Percentiles rank a stretch among this genome's conserved stretches.
Evolutionary conservation across 768 basidiomycete genomes (phyloP).

Genomic region (Leccinum variicolor): DNA sequence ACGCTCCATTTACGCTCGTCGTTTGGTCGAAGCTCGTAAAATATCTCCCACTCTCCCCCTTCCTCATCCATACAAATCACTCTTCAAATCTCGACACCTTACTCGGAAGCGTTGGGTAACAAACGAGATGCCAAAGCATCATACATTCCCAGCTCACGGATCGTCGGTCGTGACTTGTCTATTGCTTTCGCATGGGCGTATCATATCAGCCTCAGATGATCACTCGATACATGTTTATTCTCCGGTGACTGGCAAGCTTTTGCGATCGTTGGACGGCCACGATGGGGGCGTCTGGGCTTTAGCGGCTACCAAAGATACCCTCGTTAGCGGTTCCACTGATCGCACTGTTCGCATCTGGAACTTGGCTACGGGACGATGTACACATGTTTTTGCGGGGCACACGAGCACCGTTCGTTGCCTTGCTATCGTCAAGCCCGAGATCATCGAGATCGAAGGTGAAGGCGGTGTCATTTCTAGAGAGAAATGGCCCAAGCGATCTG

Average conservation of each 20-base stretch:
- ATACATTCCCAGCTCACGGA: constrained; percentile 86
- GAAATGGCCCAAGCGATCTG: constrained; percentile 67
- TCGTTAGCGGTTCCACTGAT: constrained; percentile 92
- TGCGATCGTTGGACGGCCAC: constrained; percentile 80
- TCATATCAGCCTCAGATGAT: constrained; percentile 97
- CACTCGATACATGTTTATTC: constrained; percentile 95
- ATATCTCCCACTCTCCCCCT: constrained; percentile 55
- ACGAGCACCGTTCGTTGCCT: constrained; percentile 95
- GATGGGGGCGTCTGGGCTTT: constrained; percentile 97
- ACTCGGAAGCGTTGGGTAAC: constrained; percentile 79
- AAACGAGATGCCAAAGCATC: constrained; percentile 67
- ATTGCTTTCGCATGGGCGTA: constrained; percentile 89
- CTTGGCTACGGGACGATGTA: constrained; percentile 72
- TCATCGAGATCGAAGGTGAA: constrained; percentile 70
- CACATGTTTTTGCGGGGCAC: constrained; percentile 94
- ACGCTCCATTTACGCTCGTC: constrained; percentile 60
- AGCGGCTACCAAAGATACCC: constrained; percentile 81
- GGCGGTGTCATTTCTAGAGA: constrained; percentile 60
- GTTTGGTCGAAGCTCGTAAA: constrained; percentile 40
- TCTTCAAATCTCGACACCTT: constrained; percentile 88
- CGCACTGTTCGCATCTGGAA: constrained; percentile 94
- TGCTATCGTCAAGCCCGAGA: constrained; percentile 92
- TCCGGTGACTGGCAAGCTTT: constrained; percentile 73
- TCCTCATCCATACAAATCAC: constrained; percentile 85
- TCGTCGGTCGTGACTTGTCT: constrained; percentile 93